phyloP scores from a whole-genome alignment of 257 asterid species.

The Vinca minor region DNA sequence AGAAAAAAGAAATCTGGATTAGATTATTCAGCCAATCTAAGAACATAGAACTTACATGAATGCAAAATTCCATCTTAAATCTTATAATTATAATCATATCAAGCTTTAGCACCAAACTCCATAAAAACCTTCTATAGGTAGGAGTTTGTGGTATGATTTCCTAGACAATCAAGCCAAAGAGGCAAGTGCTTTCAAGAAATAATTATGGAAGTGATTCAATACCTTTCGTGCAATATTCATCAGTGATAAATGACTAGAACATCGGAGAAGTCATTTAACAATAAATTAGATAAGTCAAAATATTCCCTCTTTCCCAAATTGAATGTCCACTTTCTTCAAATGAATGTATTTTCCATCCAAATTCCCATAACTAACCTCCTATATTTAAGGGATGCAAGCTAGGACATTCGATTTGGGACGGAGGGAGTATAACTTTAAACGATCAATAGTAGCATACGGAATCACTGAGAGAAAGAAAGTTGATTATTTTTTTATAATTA shows the following conservation, averaged over 20 bases:
- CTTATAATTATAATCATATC: not conserved
- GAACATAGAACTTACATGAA: not conserved
- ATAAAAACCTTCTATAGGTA: not conserved
- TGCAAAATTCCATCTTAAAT: not conserved
- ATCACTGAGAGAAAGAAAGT: not conserved
- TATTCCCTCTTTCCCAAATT: no score
- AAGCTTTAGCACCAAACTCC: not conserved
- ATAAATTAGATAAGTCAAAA: not conserved
- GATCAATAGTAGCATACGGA: not conserved
- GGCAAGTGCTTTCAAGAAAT: not conserved
- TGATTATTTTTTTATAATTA: not conserved
- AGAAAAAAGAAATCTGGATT: not conserved
- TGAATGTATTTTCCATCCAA: no score
- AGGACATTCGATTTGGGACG: no score
- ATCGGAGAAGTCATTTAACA: not conserved
- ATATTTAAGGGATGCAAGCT: no score
- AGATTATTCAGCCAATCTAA: conserved; percentile 1
- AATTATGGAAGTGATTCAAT: not conserved
- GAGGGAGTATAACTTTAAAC: no score
- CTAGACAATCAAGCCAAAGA: not conserved
- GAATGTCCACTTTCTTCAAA: no score
- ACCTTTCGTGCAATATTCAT: not conserved
- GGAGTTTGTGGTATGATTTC: not conserved
- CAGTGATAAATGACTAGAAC: not conserved
- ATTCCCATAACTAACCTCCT: no score